phyloP scores from a whole-genome alignment of 2,329 filamentous ascomycete species.

The Periconia sp. region DNA sequence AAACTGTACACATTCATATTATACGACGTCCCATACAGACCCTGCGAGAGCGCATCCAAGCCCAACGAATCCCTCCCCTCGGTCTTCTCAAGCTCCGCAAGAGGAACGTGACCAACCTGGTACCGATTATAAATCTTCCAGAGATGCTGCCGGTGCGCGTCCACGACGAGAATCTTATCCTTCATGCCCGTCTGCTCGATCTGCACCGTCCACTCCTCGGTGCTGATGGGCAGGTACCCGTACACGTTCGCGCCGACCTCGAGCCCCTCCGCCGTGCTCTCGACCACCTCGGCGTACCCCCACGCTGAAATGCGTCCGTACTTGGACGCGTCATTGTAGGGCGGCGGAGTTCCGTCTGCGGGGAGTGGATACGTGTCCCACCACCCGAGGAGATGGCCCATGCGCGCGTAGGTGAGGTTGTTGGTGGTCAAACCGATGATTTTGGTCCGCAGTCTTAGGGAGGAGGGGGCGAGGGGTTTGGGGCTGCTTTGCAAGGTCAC shows the following conservation, averaged over 20 bases:
- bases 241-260: constrained; percentile 40
- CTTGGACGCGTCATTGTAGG: constrained; percentile 40
- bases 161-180: constrained; percentile 43
- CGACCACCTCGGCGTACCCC: constrained; percentile 50
- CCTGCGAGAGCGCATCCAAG: constrained; percentile 20
- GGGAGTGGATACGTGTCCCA: constrained; percentile 53
- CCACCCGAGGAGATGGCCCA: constrained; percentile 32
- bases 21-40: constrained; percentile 19
- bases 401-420: constrained; percentile 23
- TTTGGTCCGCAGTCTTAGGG: constrained; percentile 19
- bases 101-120: constrained; percentile 9
- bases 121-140: constrained; percentile 54
- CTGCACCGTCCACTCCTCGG: constrained; percentile 41
- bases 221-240: constrained; percentile 50
- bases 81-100: constrained; percentile 9
- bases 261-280: constrained; percentile 43
- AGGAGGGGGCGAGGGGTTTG: constrained; percentile 17
- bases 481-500: constrained; percentile 9
- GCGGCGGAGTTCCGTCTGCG: constrained; percentile 29
- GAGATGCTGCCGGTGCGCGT: constrained; percentile 38
- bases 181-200: constrained; percentile 30
- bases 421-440: constrained; percentile 27
- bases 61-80: constrained; percentile 12
- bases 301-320: constrained; percentile 54
- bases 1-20: constrained; percentile 21